phyloP scores from a whole-genome alignment of 768 basidiomycete genomes.

The Leccinum sublutescens region DNA sequence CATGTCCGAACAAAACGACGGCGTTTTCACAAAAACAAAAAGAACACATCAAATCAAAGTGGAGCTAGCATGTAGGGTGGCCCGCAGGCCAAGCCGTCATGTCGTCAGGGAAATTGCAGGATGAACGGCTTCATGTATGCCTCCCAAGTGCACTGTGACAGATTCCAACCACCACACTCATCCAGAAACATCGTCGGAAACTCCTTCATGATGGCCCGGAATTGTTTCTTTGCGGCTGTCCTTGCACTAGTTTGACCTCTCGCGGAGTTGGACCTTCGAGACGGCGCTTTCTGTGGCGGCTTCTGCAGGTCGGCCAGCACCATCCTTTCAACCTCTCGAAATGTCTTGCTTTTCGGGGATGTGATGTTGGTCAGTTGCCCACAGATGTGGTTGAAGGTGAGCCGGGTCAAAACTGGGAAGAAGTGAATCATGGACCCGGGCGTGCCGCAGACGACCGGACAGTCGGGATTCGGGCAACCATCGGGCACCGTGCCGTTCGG shows the following conservation, averaged over 20 bases:
- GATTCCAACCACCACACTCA: slow-evolving; percentile 46
- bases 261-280: slow-evolving; percentile 8
- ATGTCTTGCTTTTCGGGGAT: slow-evolving; percentile 40
- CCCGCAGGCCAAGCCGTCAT: background rate
- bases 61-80: background rate
- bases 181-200: slow-evolving; percentile 33
- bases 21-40: slow-evolving; percentile 3
- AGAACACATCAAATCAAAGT: slow-evolving; percentile 4
- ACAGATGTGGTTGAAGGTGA: slow-evolving; percentile 47
- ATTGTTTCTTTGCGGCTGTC: slow-evolving; percentile 19
- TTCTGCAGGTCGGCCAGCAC: slow-evolving; percentile 38
- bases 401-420: slow-evolving; percentile 46
- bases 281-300: slow-evolving; percentile 8
- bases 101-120: slow-evolving; percentile 55
- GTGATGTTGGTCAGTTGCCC: slow-evolving; percentile 35
- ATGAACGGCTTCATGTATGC: slow-evolving; percentile 58
- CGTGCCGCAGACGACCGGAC: slow-evolving; percentile 76
- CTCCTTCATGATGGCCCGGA: slow-evolving; percentile 35
- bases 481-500: slow-evolving; percentile 53
- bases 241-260: slow-evolving; percentile 19
- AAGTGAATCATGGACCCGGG: slow-evolving; percentile 79
- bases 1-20: slow-evolving; percentile 23
- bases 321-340: slow-evolving; percentile 40
- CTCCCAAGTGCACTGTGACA: slow-evolving; percentile 62
- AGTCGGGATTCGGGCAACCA: slow-evolving; percentile 79